Evolutionary conservation across 176 grass and related monocot genomes (phyloP).

Genomic region (Dactylis glomerata): DNA sequence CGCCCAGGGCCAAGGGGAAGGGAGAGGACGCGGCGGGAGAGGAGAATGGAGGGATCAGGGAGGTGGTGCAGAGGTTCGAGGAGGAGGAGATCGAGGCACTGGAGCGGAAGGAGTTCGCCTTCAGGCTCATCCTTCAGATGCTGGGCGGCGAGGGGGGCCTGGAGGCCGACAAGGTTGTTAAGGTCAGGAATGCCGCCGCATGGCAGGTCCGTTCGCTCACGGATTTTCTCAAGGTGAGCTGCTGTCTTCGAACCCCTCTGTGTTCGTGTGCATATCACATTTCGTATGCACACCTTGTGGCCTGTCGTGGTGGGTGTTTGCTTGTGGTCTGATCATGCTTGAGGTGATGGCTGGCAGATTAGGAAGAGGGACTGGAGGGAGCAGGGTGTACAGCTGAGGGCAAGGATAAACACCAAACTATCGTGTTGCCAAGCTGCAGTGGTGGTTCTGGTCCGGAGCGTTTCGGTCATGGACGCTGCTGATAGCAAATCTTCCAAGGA

Average conservation of each 20-base stretch:
- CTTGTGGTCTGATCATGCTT: constrained; percentile 23
- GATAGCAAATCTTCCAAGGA: constrained; percentile 88
- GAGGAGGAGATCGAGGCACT: constrained; percentile 64
- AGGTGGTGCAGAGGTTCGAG: constrained; percentile 67
- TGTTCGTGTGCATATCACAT: neutral
- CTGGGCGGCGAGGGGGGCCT: constrained; percentile 52
- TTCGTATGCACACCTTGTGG: neutral
- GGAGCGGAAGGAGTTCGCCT: constrained; percentile 84
- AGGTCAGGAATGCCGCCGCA: constrained; percentile 68
- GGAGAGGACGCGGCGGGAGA: constrained; percentile 48
- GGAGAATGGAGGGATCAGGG: constrained; percentile 51
- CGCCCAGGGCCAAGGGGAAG: constrained; percentile 64
- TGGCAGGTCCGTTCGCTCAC: constrained; percentile 86
- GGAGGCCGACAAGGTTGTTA: constrained; percentile 46
- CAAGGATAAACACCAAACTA: constrained; percentile 89
- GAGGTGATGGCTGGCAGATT: constrained; percentile 54
- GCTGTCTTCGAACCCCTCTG: no score
- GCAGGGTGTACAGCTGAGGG: constrained; percentile 81
- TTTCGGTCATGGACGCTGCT: constrained; percentile 48
- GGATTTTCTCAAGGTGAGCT: constrained; percentile 83
- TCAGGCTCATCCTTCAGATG: constrained; percentile 77
- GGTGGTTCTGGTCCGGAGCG: constrained; percentile 64
- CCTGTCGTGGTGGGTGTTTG: constrained; percentile 13
- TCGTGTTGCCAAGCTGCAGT: constrained; percentile 87
- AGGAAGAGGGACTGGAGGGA: constrained; percentile 98